Evolutionary conservation across 352 stramenopile species (phyloP).

Genomic region (Phytophthora meadii): DNA sequence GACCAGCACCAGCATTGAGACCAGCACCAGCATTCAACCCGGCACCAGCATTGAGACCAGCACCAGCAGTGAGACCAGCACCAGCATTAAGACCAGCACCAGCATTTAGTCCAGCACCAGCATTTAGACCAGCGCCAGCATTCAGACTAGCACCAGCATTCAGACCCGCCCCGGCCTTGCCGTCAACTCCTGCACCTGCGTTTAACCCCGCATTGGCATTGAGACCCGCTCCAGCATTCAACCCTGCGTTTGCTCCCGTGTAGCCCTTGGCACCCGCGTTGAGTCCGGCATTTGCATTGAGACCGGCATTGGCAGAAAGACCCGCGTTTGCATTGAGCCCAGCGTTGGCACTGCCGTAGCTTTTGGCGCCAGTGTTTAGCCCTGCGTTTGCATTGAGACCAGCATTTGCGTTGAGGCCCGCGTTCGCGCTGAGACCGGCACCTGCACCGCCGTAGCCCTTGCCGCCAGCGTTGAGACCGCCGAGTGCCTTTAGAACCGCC

Average conservation of each 20-base stretch:
- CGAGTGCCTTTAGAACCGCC: not conserved
- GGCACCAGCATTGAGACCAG: not conserved
- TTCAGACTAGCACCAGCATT: too few species aligned
- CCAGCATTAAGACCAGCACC: not conserved
- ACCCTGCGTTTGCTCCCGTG: not conserved
- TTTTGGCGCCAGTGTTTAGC: not conserved
- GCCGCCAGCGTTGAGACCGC: slow-evolving; percentile 1
- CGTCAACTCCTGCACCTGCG: not conserved
- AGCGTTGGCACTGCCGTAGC: not conserved
- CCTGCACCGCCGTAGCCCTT: not conserved
- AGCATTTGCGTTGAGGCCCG: not conserved
- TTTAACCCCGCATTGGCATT: not conserved
- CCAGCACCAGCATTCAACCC: not conserved
- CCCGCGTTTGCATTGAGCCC: not conserved
- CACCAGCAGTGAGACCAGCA: not conserved
- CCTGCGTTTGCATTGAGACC: not conserved
- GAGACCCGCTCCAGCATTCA: not conserved
- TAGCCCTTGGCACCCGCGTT: not conserved
- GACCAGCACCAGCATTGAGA: not conserved
- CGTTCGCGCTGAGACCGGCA: not conserved
- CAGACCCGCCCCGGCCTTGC: not conserved
- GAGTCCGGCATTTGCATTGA: not conserved
- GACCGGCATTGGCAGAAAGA: not conserved
- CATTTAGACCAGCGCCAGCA: not conserved
- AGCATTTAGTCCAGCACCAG: not conserved